Evolutionary conservation across 208 protist species (phyloP).

Genomic region (Paratrypanosoma confusum): DNA sequence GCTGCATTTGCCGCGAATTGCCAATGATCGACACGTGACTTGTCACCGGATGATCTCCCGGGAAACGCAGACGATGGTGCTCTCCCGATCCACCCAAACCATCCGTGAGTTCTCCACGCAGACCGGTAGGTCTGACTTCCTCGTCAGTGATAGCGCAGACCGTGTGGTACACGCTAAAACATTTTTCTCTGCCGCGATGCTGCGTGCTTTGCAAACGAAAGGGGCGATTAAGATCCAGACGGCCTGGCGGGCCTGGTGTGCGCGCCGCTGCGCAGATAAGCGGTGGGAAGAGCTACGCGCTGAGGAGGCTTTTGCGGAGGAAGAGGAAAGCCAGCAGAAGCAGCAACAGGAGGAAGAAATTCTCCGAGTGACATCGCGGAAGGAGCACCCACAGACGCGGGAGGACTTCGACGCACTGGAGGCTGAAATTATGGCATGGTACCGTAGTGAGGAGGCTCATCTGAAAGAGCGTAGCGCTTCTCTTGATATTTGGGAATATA

Average conservation of each 20-base stretch:
- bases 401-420: slow-evolving; percentile 91
- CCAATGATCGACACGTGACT: slow-evolving; percentile 28
- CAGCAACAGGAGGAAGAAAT: slow-evolving; percentile 48
- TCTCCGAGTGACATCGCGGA: slow-evolving; percentile 70
- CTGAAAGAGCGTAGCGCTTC: too few relatives aligned
- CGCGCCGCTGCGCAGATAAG: slow-evolving; percentile 44
- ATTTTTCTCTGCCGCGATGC: slow-evolving; percentile 78
- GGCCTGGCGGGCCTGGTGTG: slow-evolving; percentile 89
- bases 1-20: slow-evolving; percentile 41
- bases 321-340: slow-evolving; percentile 46
- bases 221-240: slow-evolving; percentile 87
- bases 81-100: slow-evolving; percentile 83
- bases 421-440: slow-evolving; percentile 86
- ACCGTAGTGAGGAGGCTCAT: too few relatives aligned
- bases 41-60: slow-evolving; percentile 59
- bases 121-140: slow-evolving; percentile 63
- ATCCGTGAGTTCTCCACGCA: slow-evolving; percentile 86
- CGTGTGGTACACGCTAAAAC: slow-evolving; percentile 56
- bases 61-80: slow-evolving; percentile 87
- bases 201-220: slow-evolving; percentile 49
- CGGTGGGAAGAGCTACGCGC: slow-evolving; percentile 50
- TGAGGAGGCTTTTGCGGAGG: slow-evolving; percentile 43
- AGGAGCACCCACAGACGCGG: slow-evolving; percentile 81
- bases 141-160: slow-evolving; percentile 53
- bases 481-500: too few relatives aligned